Evolutionary conservation across 768 basidiomycete species (phyloP), one percentile per base, ranked within the genome.

Genomic region (Lentinula edodes): DNA sequence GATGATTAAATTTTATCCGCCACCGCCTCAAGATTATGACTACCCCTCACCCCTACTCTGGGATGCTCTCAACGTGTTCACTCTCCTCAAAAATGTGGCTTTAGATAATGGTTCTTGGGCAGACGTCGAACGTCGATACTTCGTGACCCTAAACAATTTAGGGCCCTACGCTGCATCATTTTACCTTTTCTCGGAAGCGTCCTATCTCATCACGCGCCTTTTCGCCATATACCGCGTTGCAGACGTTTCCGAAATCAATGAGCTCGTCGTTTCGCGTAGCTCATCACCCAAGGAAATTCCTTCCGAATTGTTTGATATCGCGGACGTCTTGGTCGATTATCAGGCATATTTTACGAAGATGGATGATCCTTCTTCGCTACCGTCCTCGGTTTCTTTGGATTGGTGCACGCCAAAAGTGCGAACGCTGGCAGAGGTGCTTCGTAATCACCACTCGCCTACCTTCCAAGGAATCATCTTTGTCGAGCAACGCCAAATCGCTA

Each of bases 391-490:
- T 18, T 71, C 76, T 3, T 73, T 86, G n/a, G 73, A 78, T 23
- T 90, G 89, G 86, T 86, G 85, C 66, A 83, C 89, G 7, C 90
- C 88, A 2, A 93, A 95, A 71, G 72, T 95, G 50, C 76, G 76
- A 52, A 76, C 74, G 3, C 80, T 95, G 39, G 76, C 87, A 15
- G 81, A 86, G 18, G 74, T 88, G 52, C 78, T 95, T 28, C 72
- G 83, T 36, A 76, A 76, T 38, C 79, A 86, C 67, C 73, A 82
- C 54, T 80, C 80, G 12, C 72, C 79, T 13, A 68, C 72, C 2
- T 92, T 94, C 68, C 92, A 93, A 66, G 85, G 84, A 18, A 95
- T 95, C 63, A 79, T 95, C 48, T 96, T 96, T 70, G 92, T 93
- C 16, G 86, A 93, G 63, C 91, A 93, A 68, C 83, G 93, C 9